Percentiles rank a stretch among this genome's conserved stretches.
These are phyloP conservation scores for Fusarium dlaminii DNA, from an alignment of 2,329 filamentous ascomycete genomes.

Conservation along the genomic window DNA sequence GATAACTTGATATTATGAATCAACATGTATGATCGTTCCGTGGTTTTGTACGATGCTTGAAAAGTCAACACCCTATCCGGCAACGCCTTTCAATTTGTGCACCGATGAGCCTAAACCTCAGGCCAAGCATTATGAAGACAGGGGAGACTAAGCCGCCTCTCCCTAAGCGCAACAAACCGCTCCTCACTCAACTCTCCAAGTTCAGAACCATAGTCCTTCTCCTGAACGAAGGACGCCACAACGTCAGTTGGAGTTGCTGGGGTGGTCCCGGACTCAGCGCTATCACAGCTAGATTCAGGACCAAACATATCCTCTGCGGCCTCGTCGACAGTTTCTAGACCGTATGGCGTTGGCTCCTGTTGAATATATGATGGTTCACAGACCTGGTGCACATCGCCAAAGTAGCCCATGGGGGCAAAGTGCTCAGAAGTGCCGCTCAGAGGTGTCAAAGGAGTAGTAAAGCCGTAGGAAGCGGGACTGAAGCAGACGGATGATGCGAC, in stretches of 20 bases:
- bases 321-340: conserved; percentile 43
- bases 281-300: conserved; percentile 2
- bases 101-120: neutral
- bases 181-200: neutral
- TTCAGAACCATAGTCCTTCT: conserved; percentile 5
- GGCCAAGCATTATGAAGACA: conserved; percentile 42
- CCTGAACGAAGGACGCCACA: neutral
- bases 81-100: neutral
- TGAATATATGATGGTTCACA: neutral
- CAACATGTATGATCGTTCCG: neutral
- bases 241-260: conserved; percentile 5
- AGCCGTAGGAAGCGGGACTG: conserved; percentile 18
- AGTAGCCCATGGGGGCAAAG: conserved; percentile 46
- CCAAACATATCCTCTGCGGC: conserved; percentile 26
- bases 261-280: neutral
- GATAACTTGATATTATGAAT: neutral
- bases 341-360: neutral
- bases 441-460: conserved; percentile 33
- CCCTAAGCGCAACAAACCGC: neutral
- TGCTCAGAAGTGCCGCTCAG: conserved; percentile 44
- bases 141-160: conserved; percentile 45
- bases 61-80: neutral
- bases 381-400: conserved; percentile 6
- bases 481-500: conserved; percentile 18
- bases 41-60: neutral